phyloP scores from a whole-genome alignment of 2,329 filamentous ascomycete species.

The Cladorrhinum sp. region DNA sequence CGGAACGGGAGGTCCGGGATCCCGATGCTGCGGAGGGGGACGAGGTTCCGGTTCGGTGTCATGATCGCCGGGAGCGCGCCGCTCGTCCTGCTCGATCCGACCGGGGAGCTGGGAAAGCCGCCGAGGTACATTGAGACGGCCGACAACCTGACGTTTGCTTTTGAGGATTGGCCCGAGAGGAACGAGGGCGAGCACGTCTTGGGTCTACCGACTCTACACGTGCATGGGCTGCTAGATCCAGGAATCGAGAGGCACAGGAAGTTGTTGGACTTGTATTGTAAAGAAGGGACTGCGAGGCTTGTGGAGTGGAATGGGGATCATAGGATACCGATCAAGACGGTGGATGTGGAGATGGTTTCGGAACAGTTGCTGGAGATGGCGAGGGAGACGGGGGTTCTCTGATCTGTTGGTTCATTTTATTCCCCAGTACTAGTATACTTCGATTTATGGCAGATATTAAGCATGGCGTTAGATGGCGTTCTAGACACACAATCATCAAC shows the following conservation, averaged over 20 bases:
- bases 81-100: constrained; percentile 45
- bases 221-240: constrained; percentile 61
- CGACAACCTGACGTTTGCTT: constrained; percentile 31
- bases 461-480: neutral
- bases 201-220: constrained; percentile 61
- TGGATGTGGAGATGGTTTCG: constrained; percentile 52
- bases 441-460: too few species aligned
- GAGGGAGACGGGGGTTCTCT: constrained; percentile 8
- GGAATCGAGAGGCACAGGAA: constrained; percentile 58
- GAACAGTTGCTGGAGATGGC: constrained; percentile 21
- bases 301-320: constrained; percentile 74
- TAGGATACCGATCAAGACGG: constrained; percentile 64
- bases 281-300: constrained; percentile 49
- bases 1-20: constrained; percentile 35
- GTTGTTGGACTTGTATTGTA: constrained; percentile 58
- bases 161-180: constrained; percentile 42
- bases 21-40: constrained; percentile 27
- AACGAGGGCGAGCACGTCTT: constrained; percentile 39
- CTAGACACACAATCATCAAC: too few species aligned
- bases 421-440: constrained; percentile 32
- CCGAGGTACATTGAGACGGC: constrained; percentile 14
- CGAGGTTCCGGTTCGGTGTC: constrained; percentile 58
- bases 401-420: constrained; percentile 24
- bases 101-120: constrained; percentile 31
- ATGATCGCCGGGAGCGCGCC: constrained; percentile 61